phyloP scores from a whole-genome alignment of 768 basidiomycete genomes.

The Hericium alpestre region DNA sequence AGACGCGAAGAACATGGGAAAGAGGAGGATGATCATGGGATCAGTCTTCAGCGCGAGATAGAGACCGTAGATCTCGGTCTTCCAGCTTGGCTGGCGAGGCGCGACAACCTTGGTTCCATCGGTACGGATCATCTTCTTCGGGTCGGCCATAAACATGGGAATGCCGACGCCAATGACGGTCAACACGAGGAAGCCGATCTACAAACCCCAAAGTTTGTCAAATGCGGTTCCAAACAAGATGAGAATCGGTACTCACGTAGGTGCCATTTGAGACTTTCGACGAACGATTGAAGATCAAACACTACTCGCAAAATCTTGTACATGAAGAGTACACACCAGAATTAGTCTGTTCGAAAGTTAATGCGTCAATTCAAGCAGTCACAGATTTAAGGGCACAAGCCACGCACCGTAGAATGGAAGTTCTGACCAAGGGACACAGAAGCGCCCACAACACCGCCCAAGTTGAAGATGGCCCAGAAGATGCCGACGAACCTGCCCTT shows the following conservation, averaged over 20 bases:
- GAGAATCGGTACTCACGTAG: conserved; percentile 39
- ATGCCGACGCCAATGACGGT: conserved; percentile 58
- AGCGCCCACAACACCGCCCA: conserved; percentile 68
- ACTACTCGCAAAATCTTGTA: not conserved
- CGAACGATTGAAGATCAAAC: not conserved
- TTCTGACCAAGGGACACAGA: conserved; percentile 63
- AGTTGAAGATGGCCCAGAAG: conserved; percentile 76
- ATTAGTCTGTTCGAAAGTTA: conserved; percentile 16
- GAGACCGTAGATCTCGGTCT: conserved; percentile 58
- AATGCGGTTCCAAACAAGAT: too few species aligned
- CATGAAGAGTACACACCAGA: conserved; percentile 18
- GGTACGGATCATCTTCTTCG: conserved; percentile 49
- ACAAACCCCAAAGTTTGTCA: not conserved
- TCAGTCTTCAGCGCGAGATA: conserved; percentile 59
- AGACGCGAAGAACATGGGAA: conserved; percentile 78
- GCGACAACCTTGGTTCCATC: conserved; percentile 60
- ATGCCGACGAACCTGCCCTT: conserved; percentile 68
- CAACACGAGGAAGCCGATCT: conserved; percentile 68
- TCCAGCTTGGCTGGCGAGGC: conserved; percentile 66
- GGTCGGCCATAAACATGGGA: conserved; percentile 60
- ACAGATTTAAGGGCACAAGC: not conserved
- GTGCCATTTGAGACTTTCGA: conserved; percentile 56
- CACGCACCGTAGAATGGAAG: conserved; percentile 45
- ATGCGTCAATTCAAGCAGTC: not conserved
- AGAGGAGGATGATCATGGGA: conserved; percentile 60